Percentiles rank a stretch among this genome's conserved stretches.
Conservation (phyloP, 441 rosid species). For the Breynia disticha region DNA sequence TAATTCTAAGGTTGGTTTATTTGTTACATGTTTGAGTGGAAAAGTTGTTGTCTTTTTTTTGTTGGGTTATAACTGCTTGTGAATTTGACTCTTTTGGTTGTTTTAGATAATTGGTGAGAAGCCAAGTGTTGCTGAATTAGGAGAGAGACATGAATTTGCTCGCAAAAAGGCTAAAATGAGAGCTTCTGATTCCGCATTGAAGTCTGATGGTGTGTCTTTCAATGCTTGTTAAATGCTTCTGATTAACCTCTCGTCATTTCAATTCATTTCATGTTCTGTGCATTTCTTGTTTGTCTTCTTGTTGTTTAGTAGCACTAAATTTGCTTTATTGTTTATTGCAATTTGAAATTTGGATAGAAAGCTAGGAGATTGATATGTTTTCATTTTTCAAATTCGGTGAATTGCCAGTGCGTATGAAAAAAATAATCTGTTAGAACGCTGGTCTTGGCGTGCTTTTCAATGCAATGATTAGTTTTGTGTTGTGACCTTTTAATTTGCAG, state of each 20-base stretch:
- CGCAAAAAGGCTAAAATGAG: conserved; percentile 43
- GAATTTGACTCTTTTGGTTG: neutral
- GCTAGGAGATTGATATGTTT: too few relatives aligned
- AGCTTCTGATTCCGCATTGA: conserved; percentile 33
- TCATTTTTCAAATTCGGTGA: too few relatives aligned
- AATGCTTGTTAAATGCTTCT: conserved; percentile 6
- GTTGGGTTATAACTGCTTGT: neutral
- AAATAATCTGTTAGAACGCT: too few relatives aligned
- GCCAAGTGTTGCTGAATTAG: conserved; percentile 25
- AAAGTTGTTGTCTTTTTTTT: neutral
- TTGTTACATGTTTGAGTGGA: neutral
- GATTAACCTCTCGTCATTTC: conserved; percentile 18
- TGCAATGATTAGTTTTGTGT: too few relatives aligned
- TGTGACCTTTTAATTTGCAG: too few relatives aligned
- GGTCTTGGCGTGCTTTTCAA: too few relatives aligned
- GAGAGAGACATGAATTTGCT: conserved; percentile 29
- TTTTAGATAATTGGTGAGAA: conserved; percentile 34
- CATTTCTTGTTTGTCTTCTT: too few relatives aligned
- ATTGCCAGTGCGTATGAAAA: too few relatives aligned
- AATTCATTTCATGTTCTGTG: too few relatives aligned
- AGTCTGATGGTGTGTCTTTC: conserved; percentile 31
- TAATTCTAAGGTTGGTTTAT: conserved; percentile 34
- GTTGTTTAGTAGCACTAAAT: too few relatives aligned
- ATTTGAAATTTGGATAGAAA: too few relatives aligned
- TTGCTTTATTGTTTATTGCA: too few relatives aligned